Evolutionary conservation across 306 rosid genomes (phyloP), one percentile per base, ranked within the genome.

Genomic region (Cicer pinnatifidum): DNA sequence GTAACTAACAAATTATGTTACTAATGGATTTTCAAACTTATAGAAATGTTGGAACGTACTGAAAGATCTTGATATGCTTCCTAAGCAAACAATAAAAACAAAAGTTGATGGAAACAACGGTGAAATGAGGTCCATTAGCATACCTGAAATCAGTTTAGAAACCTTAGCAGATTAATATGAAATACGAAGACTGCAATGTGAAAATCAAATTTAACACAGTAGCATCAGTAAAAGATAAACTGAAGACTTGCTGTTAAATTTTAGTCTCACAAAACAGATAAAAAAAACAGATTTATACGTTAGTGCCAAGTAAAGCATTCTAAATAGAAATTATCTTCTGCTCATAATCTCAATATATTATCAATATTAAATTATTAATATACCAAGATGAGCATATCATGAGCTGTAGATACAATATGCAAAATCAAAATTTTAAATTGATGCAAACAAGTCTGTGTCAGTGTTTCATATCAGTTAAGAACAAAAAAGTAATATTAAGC

Each of bases 101-200:
- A 94, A 91, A 72, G 88, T 96, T 7, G 98, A 91, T 50, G 96
- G 98, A 87, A 82, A 89, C 82, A 94, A 72, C 17, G 98, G 98
- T 46, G 98, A 94, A 76, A 88, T 80, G 38, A 94, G 96, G 87
- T 94, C 98, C 98, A 94, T 94, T 77, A 94, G 86, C 97, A 94
- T 91, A 77, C 97, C 98, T 91, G 90, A 81, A 83, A 79, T 75
- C 46, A 69, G 79, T 39, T 60, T 11, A 77, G 10, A 79, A 12
- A 64, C 50, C 67, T 35, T 78, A 46, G 56, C 19, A 74, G 47
- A 77, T 81, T 82, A 79, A 68, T 17, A 48, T 51, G 61, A 65
- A 13, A 50, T 28, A 63, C 39, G 16, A 62, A 65, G 47, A 58
- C 12, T 47, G 71, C 3, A 75, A 75, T 68, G 19, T 15, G 44